phyloP scores from a whole-genome alignment of 768 basidiomycete genomes.

The Russula abietina region DNA sequence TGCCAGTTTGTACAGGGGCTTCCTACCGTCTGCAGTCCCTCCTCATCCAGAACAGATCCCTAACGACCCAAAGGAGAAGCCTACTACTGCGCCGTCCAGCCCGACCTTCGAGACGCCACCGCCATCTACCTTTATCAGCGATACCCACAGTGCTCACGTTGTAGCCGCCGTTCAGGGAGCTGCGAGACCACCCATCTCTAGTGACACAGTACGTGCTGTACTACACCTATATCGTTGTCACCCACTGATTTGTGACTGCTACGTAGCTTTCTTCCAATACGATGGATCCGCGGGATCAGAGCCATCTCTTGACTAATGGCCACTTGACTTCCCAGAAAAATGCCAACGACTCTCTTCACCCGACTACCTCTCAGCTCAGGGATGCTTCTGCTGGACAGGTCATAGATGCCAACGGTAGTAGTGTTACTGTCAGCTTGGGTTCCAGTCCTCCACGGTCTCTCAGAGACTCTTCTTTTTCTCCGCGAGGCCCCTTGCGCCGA shows the following conservation, averaged over 20 bases:
- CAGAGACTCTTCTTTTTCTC: not conserved
- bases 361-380: not conserved
- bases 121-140: slow-evolving; percentile 16
- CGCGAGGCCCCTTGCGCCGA: not conserved
- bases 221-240: not conserved
- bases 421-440: not conserved
- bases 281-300: slow-evolving; percentile 3
- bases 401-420: not conserved
- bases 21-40: slow-evolving; percentile 31
- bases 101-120: slow-evolving; percentile 3
- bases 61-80: slow-evolving; percentile 17
- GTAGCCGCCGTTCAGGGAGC: not conserved
- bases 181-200: not conserved
- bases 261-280: not conserved
- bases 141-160: not conserved
- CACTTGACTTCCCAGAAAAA: not conserved
- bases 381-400: not conserved
- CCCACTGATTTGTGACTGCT: not conserved
- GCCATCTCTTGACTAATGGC: not conserved
- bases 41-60: slow-evolving; percentile 36
- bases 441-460: not conserved
- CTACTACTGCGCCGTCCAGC: not conserved
- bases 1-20: slow-evolving; percentile 58
- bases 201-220: not conserved
- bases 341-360: slow-evolving; percentile 1